phyloP scores from a whole-genome alignment of 352 stramenopile genomes.

The Pythium scleroteichum region DNA sequence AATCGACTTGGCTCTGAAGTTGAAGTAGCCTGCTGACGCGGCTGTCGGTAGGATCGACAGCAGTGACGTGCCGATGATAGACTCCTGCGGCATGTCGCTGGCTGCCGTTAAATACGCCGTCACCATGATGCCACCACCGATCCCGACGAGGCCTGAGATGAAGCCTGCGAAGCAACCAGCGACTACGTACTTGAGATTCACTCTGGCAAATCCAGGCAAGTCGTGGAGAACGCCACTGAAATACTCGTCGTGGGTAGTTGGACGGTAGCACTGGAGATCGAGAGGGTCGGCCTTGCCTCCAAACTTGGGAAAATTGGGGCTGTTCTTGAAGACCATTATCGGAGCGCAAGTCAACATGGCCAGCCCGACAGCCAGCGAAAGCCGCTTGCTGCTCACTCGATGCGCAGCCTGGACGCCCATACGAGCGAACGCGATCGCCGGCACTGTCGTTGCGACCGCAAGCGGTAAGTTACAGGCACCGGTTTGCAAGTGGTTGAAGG shows the following conservation, averaged over 20 bases:
- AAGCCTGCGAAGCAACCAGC: slow-evolving; percentile 69
- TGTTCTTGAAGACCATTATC: slow-evolving; percentile 82
- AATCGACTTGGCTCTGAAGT: slow-evolving; percentile 68
- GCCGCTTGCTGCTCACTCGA: slow-evolving; percentile 62
- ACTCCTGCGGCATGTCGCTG: slow-evolving; percentile 79
- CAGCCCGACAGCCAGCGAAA: slow-evolving; percentile 67
- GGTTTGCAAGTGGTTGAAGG: slow-evolving; percentile 62
- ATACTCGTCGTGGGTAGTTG: slow-evolving; percentile 10
- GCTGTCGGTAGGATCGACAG: slow-evolving; percentile 79
- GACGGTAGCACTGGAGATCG: slow-evolving; percentile 74
- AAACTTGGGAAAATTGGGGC: slow-evolving; percentile 62
- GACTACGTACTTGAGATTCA: slow-evolving; percentile 55
- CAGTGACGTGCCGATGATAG: slow-evolving; percentile 81
- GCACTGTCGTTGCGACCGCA: slow-evolving; percentile 60
- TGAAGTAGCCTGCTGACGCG: slow-evolving; percentile 67
- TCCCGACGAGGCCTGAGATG: slow-evolving; percentile 77
- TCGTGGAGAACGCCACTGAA: background rate
- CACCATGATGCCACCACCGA: slow-evolving; percentile 82
- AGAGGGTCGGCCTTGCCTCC: slow-evolving; percentile 47
- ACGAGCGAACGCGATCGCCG: slow-evolving; percentile 68
- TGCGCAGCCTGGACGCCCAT: slow-evolving; percentile 71
- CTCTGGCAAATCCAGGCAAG: slow-evolving; percentile 1
- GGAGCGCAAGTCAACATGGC: slow-evolving; percentile 75
- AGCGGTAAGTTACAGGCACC: slow-evolving; percentile 76
- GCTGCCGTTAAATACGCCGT: slow-evolving; percentile 78